phyloP scores from a whole-genome alignment of 805 yeast species.

The Wickerhamiella australiensis region DNA sequence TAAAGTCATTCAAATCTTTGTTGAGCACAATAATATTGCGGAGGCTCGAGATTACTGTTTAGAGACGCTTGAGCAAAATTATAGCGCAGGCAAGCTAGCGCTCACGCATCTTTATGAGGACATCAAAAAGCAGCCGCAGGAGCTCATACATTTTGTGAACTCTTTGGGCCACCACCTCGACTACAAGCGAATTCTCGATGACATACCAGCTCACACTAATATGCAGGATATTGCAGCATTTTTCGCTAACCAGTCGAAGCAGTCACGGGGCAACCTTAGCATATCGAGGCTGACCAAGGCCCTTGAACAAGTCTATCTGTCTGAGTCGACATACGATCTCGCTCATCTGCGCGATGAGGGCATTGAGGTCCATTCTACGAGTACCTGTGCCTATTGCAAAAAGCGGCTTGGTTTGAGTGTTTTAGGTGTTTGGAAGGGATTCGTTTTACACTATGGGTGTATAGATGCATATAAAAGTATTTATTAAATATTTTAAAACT shows the following conservation, averaged over 20 bases:
- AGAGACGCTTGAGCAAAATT: background rate
- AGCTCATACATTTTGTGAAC: background rate
- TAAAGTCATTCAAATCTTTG: background rate
- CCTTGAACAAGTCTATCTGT: background rate
- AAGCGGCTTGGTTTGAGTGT: conserved; percentile 8
- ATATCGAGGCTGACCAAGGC: background rate
- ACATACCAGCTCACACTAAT: background rate
- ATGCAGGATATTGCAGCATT: conserved; percentile 1
- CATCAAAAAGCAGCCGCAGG: background rate
- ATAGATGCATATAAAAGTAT: conserved; percentile 4
- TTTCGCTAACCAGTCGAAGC: background rate
- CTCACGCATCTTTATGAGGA: background rate
- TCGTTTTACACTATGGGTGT: conserved; percentile 11
- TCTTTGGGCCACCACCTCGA: conserved; percentile 8
- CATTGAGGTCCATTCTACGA: background rate
- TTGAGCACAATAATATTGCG: background rate
- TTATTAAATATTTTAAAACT: background rate
- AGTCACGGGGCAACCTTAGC: background rate
- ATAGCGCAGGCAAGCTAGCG: background rate
- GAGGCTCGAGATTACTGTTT: conserved; percentile 3
- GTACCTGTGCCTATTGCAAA: conserved; percentile 8
- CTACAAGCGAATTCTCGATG: background rate
- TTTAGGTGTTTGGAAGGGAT: background rate
- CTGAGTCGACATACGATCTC: conserved; percentile 5
- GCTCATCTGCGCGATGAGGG: conserved; percentile 4